Evolutionary conservation across 371 early-diverging fungal genomes (phyloP), one percentile per base, ranked within the genome.

Genomic region (Aphelidium insulamus): DNA sequence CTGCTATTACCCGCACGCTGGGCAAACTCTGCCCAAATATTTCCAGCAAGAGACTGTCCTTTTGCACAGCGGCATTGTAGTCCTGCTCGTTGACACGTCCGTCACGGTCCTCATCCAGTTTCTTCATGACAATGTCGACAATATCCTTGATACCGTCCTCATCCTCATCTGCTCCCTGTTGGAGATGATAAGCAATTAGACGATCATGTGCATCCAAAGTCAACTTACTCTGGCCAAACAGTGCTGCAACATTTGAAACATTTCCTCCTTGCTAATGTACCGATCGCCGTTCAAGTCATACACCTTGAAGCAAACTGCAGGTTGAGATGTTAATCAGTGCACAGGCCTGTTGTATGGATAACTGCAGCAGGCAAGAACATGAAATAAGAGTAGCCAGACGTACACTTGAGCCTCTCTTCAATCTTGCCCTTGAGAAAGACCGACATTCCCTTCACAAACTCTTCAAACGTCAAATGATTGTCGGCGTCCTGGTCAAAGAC

Each of bases 251-350:
- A 65, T 55, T 34, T 62, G 62, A 37, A 50, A 62, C 62, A 62
- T 65, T 44, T 65, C 66, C 28, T 65, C 66, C 37, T 62, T 62
- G 18, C 57, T 50, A 26, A 65, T 62, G 44, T 58, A 60, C 3
- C 56, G 51, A 39, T 65, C 66, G 21, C 60, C 60, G 34, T 65
- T 65, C 16, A 65, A 40, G 38, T 65, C 66, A 39, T 59, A 65
- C 5, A 65, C 56, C 20, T 59, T 38, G 46, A 65, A 65, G 42
- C 62, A 60, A 39, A 62, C 61, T 61, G 10, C 12, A 7, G 8
- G 25, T 25, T 25, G 16, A 6, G n/a, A n/a, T n/a, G n/a, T n/a
- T n/a, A n/a, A n/a, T n/a, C 2, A 18, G 20, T n/a, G n/a, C n/a
- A n/a, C n/a, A n/a, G n/a, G n/a, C n/a, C n/a, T n/a, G n/a, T n/a